These are phyloP conservation scores for Spatholobus suberectus DNA, from an alignment of 306 rosid species.

Conservation along the genomic window DNA sequence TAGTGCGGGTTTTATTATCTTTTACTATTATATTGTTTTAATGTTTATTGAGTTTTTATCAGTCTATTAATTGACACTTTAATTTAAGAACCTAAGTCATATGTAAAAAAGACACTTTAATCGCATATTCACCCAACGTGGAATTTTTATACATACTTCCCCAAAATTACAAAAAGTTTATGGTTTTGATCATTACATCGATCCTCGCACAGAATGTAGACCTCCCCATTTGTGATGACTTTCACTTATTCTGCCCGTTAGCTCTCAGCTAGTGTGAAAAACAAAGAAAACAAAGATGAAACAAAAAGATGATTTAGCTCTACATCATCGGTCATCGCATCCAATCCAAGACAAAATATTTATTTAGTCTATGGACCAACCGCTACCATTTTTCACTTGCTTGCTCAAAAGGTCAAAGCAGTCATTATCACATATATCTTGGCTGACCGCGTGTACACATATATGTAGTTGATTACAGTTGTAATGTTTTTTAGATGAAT, in stretches of 20 bases:
- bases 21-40: not conserved
- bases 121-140: not conserved
- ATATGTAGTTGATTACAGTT: conserved; percentile 53
- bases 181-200: not conserved
- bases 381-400: conserved; percentile 28
- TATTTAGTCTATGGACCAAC: conserved; percentile 24
- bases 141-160: not conserved
- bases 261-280: conserved; percentile 19
- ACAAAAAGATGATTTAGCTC: not conserved
- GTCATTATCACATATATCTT: not conserved
- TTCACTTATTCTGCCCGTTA: not conserved
- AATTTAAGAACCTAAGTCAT: not conserved
- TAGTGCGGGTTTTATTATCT: not conserved
- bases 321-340: conserved; percentile 3
- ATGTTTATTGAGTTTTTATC: not conserved
- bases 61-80: not conserved
- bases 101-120: not conserved
- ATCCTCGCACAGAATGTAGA: not conserved
- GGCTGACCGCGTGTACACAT: conserved; percentile 13
- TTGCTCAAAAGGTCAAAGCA: conserved; percentile 42
- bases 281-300: conserved; percentile 25
- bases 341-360: conserved; percentile 9
- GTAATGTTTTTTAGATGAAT: conserved; percentile 43
- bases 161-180: not conserved
- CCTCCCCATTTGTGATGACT: not conserved